Base-by-base conservation (phyloP, 2,329 filamentous ascomycete genomes). In the Clarireedia hainanense region DNA sequence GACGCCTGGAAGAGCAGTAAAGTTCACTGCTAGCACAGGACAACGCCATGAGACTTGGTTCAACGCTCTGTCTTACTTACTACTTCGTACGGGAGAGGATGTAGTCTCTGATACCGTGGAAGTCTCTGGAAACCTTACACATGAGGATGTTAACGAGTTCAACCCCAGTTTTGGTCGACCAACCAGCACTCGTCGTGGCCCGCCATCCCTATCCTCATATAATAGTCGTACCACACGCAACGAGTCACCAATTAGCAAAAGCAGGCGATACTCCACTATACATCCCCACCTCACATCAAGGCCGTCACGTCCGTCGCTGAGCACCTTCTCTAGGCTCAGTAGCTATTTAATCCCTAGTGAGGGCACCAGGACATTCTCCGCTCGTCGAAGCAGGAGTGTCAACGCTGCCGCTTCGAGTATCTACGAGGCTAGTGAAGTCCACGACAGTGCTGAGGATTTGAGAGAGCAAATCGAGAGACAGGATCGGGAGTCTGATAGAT, bases 31-130 rank as follows among this genome's bases (percentile, higher is more conserved):
- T 60, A 85, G 89, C 2, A 99, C 94, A 3, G 88, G 90, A 39
- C 91, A 96, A 69, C 82, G 94, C 58, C 94, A 99, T 68, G 94
- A 99, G 74, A 97, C 91, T 0, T 99, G 94, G 94, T 96, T 94
- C 78, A 97, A 97, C 67, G 91, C 94, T 0, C 78, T 99, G 54
- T 95, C 90, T 1, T 99, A 99, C 69, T 80, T 99, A 14, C 79
- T 97, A 37, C 79, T 96, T 30, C 85, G 91, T 47, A 91, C 85
- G 26, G 78, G 83, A 34, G 85, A 86, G 39, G 79, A 76, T n/a
- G 79, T 80, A 46, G 70, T 73, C 40, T 68, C 67, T 6, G 80
- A 83, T 61, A 76, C 80, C 4, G 79, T 88, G 60, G 84, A 79
- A 61, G 72, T 80, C 58, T 77, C 76, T 1, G 75, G 77, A 60